These are phyloP conservation scores for Cercospora zeina DNA, from an alignment of 2,329 filamentous ascomycete genomes.

Conservation along the genomic window DNA sequence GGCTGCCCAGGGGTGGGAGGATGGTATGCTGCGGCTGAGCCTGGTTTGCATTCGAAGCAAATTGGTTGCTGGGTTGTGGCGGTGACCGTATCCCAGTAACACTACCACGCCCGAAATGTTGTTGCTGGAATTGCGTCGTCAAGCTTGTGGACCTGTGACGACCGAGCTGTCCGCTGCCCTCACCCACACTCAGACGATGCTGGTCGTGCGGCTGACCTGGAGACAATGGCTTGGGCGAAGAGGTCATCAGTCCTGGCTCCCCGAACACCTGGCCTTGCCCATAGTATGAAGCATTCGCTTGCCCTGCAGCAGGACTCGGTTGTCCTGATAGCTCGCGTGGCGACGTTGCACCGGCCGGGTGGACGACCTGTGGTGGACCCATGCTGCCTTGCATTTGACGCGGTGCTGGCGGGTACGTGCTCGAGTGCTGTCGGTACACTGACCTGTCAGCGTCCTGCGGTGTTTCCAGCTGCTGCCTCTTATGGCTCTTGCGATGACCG, in stretches of 20 bases:
- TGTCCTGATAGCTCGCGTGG: slow-evolving; percentile 43
- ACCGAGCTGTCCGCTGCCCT: slow-evolving; percentile 41
- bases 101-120: slow-evolving; percentile 61
- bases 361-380: slow-evolving; percentile 41
- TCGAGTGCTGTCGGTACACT: slow-evolving; percentile 66
- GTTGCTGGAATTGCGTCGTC: slow-evolving; percentile 65
- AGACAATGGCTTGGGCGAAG: slow-evolving; percentile 82
- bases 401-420: slow-evolving; percentile 69
- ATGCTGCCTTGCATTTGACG: slow-evolving; percentile 36
- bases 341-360: slow-evolving; percentile 38
- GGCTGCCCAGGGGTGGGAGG: slow-evolving; percentile 44
- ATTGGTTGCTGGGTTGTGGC: slow-evolving; percentile 46
- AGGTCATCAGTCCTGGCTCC: slow-evolving; percentile 68
- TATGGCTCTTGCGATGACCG: slow-evolving; percentile 67
- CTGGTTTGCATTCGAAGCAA: slow-evolving; percentile 35
- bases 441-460: slow-evolving; percentile 55
- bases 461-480: slow-evolving; percentile 66
- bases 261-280: slow-evolving; percentile 62
- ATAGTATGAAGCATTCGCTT: slow-evolving; percentile 33
- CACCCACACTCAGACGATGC: slow-evolving; percentile 56
- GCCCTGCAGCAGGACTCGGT: slow-evolving; percentile 31
- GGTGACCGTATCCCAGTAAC: slow-evolving; percentile 57
- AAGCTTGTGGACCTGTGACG: slow-evolving; percentile 67
- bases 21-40: slow-evolving; percentile 36
- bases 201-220: slow-evolving; percentile 57